A percentile compares a stretch with the other conserved stretches of the same genome.
phyloP scores from a whole-genome alignment of 1,139 yeast species.

The Magnusiomyces paraingens region DNA sequence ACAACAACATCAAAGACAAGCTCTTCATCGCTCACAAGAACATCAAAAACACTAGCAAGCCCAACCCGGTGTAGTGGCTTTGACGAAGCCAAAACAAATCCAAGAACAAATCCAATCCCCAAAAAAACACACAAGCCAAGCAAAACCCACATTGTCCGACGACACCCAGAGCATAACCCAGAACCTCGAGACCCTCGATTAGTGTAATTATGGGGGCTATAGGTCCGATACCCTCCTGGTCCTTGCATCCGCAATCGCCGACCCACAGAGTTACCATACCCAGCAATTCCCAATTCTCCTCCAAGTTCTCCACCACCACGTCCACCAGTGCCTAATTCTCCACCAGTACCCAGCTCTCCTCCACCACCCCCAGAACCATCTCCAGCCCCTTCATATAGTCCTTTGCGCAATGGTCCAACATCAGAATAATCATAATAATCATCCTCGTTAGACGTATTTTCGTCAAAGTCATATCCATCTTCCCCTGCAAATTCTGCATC shows the following conservation, averaged over 20 bases:
- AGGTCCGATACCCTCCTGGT: slow-evolving; percentile 16
- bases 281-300: not conserved
- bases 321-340: not conserved
- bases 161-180: slow-evolving; percentile 23
- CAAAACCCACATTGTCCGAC: slow-evolving; percentile 29
- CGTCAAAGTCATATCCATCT: slow-evolving; percentile 16
- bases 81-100: slow-evolving; percentile 79
- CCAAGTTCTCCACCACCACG: not conserved
- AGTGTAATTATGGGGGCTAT: slow-evolving; percentile 32
- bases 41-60: slow-evolving; percentile 55
- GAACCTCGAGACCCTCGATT: slow-evolving; percentile 20
- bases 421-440: slow-evolving; percentile 20
- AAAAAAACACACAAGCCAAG: slow-evolving; percentile 27
- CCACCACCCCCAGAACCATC: not conserved
- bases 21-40: slow-evolving; percentile 79
- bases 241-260: slow-evolving; percentile 12
- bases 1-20: slow-evolving; percentile 71
- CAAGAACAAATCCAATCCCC: slow-evolving; percentile 63
- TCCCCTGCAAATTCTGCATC: slow-evolving; percentile 31
- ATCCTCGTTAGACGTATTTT: slow-evolving; percentile 19
- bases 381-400: slow-evolving; percentile 19
- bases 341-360: too few species aligned
- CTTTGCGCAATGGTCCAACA: slow-evolving; percentile 9
- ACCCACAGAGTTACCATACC: not conserved
- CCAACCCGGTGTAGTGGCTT: slow-evolving; percentile 70